Evolutionary conservation across 2,329 filamentous ascomycete genomes (phyloP).

Genomic region (Cordyceps fumosorosea): DNA sequence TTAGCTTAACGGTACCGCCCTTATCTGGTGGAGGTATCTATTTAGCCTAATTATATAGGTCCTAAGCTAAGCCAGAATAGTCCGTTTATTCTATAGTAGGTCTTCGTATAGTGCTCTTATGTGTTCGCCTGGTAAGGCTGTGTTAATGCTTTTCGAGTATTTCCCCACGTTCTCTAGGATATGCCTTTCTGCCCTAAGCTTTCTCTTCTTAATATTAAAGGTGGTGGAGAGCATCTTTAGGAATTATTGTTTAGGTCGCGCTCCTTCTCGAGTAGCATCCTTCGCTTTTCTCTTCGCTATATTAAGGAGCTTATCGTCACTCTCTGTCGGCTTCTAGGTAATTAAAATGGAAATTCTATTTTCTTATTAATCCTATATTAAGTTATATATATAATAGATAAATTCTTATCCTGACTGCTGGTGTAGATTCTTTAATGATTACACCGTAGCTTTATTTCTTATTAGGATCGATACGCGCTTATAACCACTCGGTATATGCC

Average conservation of each 20-base stretch:
- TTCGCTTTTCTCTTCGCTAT: constrained; percentile 14
- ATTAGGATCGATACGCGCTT: constrained; percentile 14
- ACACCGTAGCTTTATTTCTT: constrained; percentile 17
- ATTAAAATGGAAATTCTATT: not conserved
- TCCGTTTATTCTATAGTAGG: not conserved
- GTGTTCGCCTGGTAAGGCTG: constrained; percentile 15
- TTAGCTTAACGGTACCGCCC: not conserved
- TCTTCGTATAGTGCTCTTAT: constrained; percentile 18
- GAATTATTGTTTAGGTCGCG: constrained; percentile 10
- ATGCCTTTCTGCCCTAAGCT: not conserved
- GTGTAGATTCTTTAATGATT: constrained; percentile 14
- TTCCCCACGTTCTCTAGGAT: constrained; percentile 10
- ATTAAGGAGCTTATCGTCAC: constrained; percentile 30
- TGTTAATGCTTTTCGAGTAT: constrained; percentile 15
- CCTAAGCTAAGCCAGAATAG: not conserved
- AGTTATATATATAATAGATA: constrained; percentile 17
- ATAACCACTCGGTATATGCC: constrained; percentile 10
- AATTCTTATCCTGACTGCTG: constrained; percentile 19
- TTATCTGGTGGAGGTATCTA: not conserved
- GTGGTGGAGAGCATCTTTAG: constrained; percentile 15
- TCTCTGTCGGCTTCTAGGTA: constrained; percentile 11
- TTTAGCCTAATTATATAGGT: not conserved
- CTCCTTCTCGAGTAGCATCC: constrained; percentile 11
- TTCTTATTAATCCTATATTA: not conserved
- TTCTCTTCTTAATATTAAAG: constrained; percentile 9